phyloP scores from a whole-genome alignment of 108 stramenopile genomes.

The Pseudonitzschia multiseries region DNA sequence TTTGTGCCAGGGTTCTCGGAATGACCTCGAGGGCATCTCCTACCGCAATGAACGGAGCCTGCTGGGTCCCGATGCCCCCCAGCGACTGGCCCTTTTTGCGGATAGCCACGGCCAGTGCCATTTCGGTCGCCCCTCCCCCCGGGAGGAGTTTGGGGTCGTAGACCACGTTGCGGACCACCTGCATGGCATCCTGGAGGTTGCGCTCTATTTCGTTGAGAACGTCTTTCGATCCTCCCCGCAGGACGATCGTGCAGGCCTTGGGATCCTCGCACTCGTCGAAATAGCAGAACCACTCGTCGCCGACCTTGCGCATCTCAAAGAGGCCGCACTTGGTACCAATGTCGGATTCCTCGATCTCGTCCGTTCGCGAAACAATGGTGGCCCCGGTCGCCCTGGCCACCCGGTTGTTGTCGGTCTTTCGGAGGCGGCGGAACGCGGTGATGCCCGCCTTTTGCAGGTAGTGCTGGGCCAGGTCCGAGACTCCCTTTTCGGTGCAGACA shows the following conservation, averaged over 20 bases:
- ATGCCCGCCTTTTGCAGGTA: slow-evolving; percentile 98
- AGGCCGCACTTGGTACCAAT: slow-evolving; percentile 98
- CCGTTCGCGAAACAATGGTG: slow-evolving; percentile 96
- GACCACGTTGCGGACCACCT: slow-evolving; percentile 98
- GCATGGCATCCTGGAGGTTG: slow-evolving; percentile 99
- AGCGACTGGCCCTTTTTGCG: slow-evolving; percentile 71
- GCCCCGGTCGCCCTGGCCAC: slow-evolving; percentile 97
- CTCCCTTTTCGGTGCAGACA: slow-evolving; percentile 99
- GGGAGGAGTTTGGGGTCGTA: slow-evolving; percentile 95
- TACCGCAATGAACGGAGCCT: slow-evolving; percentile 96
- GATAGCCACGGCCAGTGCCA: slow-evolving; percentile 95
- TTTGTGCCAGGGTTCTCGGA: slow-evolving; percentile 97
- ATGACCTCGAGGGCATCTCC: slow-evolving; percentile 99
- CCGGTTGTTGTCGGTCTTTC: slow-evolving; percentile 99
- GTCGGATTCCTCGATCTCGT: slow-evolving; percentile 97
- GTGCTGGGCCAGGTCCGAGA: slow-evolving; percentile 99
- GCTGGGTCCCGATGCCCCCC: slow-evolving; percentile 87
- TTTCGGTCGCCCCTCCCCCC: slow-evolving; percentile 99
- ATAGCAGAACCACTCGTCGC: slow-evolving; percentile 98
- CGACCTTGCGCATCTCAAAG: slow-evolving; percentile 99
- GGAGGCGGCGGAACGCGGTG: slow-evolving; percentile 95
- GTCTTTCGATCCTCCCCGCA: slow-evolving; percentile 98
- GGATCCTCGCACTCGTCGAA: slow-evolving; percentile 97
- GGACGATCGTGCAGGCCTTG: slow-evolving; percentile 98
- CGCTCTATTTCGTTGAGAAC: slow-evolving; percentile 99